Evolutionary conservation across 2,329 filamentous ascomycete genomes (phyloP).

Genomic region (Microcyclosporella mali): DNA sequence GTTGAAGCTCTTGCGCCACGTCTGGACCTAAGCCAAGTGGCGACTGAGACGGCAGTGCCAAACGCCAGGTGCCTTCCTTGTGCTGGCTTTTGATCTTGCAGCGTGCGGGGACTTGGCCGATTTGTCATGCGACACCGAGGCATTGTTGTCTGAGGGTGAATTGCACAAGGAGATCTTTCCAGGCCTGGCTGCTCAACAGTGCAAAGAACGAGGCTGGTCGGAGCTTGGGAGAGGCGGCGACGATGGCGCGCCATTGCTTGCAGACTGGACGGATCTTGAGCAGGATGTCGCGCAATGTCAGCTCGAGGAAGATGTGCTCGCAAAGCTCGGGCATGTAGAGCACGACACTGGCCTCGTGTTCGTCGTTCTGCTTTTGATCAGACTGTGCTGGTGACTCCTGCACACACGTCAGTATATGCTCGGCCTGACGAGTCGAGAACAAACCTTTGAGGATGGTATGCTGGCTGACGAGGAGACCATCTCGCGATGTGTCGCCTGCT

Average conservation of each 20-base stretch:
- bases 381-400: not conserved
- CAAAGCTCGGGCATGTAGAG: not conserved
- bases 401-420: not conserved
- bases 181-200: not conserved
- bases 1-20: too few species aligned
- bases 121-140: not conserved
- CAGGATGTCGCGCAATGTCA: not conserved
- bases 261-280: slow-evolving; percentile 5
- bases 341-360: not conserved
- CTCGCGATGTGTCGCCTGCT: too few species aligned
- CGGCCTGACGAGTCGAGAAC: too few species aligned
- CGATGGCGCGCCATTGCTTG: slow-evolving; percentile 4
- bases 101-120: too few species aligned
- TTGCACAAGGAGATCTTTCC: not conserved
- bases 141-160: not conserved
- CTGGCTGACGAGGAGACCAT: too few species aligned
- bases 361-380: not conserved
- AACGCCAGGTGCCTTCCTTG: too few species aligned
- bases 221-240: slow-evolving; percentile 3
- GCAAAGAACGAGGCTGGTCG: slow-evolving; percentile 7
- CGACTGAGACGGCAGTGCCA: too few species aligned
- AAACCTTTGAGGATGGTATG: not conserved
- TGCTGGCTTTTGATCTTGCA: too few species aligned
- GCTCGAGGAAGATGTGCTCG: not conserved
- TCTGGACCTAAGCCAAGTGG: too few species aligned